Conservation (phyloP, 2,329 filamentous ascomycete genomes). For the Podosphaera xanthii region DNA sequence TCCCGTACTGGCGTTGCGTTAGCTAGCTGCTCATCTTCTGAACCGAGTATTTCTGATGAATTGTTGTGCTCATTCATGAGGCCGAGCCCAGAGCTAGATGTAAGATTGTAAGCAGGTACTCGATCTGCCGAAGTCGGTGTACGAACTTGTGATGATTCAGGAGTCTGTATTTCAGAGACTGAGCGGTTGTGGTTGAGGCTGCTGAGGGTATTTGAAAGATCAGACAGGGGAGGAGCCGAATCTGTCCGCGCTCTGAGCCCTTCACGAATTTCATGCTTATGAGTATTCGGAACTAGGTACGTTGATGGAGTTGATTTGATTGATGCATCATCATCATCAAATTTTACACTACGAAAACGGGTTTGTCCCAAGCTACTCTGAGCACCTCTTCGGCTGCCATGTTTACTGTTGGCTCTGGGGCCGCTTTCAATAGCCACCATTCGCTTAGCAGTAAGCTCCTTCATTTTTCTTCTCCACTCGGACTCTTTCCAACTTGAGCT, state of each 20-base stretch:
- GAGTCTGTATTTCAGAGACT: conserved; percentile 14
- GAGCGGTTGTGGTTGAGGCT: conserved; percentile 11
- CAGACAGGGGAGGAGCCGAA: conserved; percentile 24
- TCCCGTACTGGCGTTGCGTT: conserved; percentile 23
- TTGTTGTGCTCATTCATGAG: conserved; percentile 23
- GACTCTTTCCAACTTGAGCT: conserved; percentile 61
- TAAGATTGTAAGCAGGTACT: conserved; percentile 1
- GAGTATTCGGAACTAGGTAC: conserved; percentile 10
- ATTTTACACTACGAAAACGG: conserved; percentile 32
- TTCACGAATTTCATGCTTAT: conserved; percentile 4
- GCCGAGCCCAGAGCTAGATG: conserved; percentile 16
- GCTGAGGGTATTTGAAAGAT: conserved; percentile 2
- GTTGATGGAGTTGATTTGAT: conserved; percentile 28
- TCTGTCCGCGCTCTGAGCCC: conserved; percentile 21
- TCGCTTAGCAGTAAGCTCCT: conserved; percentile 62
- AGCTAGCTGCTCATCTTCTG: conserved; percentile 28
- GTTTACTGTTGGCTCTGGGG: conserved; percentile 19
- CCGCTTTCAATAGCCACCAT: conserved; percentile 39
- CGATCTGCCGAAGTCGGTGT: conserved; percentile 2
- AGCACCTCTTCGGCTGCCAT: conserved; percentile 34
- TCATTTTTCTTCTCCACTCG: conserved; percentile 75
- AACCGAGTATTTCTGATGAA: conserved; percentile 30
- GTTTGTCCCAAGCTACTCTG: conserved; percentile 29
- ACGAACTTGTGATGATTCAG: conserved; percentile 10
- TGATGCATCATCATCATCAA: conserved; percentile 23